Percentiles rank a stretch among this genome's conserved stretches.
These are phyloP conservation scores for Phytophthora pini DNA, from an alignment of 352 stramenopile species.

Conservation along the genomic window DNA sequence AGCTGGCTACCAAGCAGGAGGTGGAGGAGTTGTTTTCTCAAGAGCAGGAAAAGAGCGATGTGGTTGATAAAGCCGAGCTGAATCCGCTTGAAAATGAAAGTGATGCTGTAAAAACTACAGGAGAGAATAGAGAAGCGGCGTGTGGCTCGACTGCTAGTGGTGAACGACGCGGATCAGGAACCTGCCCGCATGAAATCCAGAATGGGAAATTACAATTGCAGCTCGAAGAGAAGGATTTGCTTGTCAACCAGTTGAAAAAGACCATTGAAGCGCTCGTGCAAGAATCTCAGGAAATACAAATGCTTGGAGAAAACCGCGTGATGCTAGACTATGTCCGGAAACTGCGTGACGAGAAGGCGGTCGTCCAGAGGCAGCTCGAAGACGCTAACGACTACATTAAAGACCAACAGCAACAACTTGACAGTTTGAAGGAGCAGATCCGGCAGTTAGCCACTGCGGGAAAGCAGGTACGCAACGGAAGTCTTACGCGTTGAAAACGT, in stretches of 20 bases:
- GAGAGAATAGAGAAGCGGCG: neutral
- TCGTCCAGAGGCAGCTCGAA: constrained; percentile 71
- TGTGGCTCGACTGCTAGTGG: constrained; percentile 10
- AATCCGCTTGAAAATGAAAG: neutral
- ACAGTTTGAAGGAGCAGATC: constrained; percentile 80
- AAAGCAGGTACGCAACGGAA: constrained; percentile 41
- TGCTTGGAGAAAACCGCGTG: constrained; percentile 79
- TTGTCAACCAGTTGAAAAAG: constrained; percentile 81
- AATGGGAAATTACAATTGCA: constrained; percentile 55
- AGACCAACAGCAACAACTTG: constrained; percentile 77
- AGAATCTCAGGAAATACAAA: constrained; percentile 76
- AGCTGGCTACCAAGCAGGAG: constrained; percentile 60
- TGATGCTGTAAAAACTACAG: constrained; percentile 4
- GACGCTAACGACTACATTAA: constrained; percentile 83
- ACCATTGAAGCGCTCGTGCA: constrained; percentile 82
- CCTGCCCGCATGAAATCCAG: constrained; percentile 36
- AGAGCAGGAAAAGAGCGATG: neutral
- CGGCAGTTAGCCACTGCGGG: constrained; percentile 39
- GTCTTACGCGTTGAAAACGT: constrained; percentile 2
- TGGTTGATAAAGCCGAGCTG: neutral
- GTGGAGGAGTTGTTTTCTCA: constrained; percentile 48
- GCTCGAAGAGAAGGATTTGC: constrained; percentile 85
- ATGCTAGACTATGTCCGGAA: constrained; percentile 89
- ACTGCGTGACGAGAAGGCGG: constrained; percentile 76
- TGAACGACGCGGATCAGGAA: constrained; percentile 12